phyloP scores from a whole-genome alignment of 306 rosid genomes.

The Trifolium subterraneum region DNA sequence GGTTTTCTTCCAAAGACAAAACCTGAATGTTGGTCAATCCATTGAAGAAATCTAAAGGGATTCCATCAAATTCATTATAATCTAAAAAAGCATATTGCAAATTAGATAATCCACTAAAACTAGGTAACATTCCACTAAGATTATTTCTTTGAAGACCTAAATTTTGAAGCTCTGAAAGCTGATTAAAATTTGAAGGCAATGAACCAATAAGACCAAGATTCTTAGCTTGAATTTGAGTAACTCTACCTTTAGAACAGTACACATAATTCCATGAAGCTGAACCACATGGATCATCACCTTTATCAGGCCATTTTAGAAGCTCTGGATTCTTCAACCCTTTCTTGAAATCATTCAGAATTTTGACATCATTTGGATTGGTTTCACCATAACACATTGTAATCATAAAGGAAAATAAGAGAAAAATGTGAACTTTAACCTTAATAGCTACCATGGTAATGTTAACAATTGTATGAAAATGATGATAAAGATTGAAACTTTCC shows the following conservation, averaged over 20 bases:
- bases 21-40: constrained; percentile 60
- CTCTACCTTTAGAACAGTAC: constrained; percentile 66
- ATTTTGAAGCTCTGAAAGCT: constrained; percentile 64
- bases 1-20: constrained; percentile 63
- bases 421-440: constrained; percentile 29
- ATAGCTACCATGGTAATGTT: constrained; percentile 44
- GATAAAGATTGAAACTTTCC: constrained; percentile 34
- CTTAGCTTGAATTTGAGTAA: constrained; percentile 77
- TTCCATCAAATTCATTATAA: constrained; percentile 64
- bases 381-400: constrained; percentile 43
- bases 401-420: constrained; percentile 36
- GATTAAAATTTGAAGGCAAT: constrained; percentile 70
- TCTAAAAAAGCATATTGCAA: constrained; percentile 67
- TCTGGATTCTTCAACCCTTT: constrained; percentile 70
- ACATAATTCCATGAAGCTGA: constrained; percentile 74
- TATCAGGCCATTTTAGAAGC: constrained; percentile 72
- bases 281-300: constrained; percentile 78
- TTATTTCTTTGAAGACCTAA: constrained; percentile 79
- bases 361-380: constrained; percentile 67
- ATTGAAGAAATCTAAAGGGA: constrained; percentile 73
- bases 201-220: constrained; percentile 68
- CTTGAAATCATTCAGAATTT: constrained; percentile 67
- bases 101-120: constrained; percentile 71
- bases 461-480: constrained; percentile 5
- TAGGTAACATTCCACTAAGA: constrained; percentile 63